phyloP scores from a whole-genome alignment of 140 eudicot species.

The Bidens hawaiensis region DNA sequence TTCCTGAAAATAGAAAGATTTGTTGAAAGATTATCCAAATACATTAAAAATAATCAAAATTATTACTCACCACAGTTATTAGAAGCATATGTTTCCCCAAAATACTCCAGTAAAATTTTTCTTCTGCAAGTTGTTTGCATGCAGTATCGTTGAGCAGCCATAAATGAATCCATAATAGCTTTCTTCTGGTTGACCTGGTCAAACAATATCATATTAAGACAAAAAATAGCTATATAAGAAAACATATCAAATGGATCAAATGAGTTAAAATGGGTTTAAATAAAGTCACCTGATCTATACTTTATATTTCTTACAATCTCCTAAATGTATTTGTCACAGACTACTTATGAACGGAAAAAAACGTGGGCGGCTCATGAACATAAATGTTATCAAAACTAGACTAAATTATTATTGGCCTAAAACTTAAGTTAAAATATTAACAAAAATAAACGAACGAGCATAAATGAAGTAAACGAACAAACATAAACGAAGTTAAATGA shows the following conservation, averaged over 20 bases:
- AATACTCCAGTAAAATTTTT: conserved; percentile 64
- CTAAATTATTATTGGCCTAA: no score
- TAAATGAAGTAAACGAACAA: no score
- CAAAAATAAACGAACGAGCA: no score
- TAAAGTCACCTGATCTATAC: background rate
- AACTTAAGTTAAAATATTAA: no score
- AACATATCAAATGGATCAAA: background rate
- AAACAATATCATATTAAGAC: background rate
- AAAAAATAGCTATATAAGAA: background rate
- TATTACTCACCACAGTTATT: conserved; percentile 56
- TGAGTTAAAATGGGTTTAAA: no score
- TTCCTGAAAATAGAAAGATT: conserved; percentile 41
- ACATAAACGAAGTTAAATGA: no score
- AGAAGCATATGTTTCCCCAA: conserved; percentile 56
- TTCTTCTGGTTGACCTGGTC: conserved; percentile 69
- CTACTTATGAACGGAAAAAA: background rate
- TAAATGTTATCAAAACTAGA: no score
- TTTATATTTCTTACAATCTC: background rate
- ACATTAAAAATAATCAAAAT: background rate
- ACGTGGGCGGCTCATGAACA: background rate
- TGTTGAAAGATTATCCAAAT: conserved; percentile 1
- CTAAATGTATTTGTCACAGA: background rate
- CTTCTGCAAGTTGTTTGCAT: conserved; percentile 87
- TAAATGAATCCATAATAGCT: conserved; percentile 76
- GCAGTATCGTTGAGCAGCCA: conserved; percentile 81